A percentile compares a stretch with the other conserved stretches of the same genome.
These are phyloP conservation scores for Linnemannia hyalina DNA, from an alignment of 192 early-diverging fungal species.

Conservation along the genomic window DNA sequence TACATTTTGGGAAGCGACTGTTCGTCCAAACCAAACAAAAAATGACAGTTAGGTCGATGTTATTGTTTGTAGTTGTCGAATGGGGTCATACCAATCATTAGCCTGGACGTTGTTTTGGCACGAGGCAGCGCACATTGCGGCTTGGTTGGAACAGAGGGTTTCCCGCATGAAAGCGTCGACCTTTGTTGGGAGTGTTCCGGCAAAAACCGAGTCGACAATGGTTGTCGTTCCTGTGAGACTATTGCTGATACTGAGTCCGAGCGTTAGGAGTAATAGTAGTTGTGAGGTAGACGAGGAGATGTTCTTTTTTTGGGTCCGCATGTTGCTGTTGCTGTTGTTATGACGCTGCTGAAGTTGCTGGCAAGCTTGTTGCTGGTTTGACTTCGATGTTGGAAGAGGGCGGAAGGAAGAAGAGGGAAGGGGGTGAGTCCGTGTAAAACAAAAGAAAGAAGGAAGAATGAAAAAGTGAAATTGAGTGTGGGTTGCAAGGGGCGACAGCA, in stretches of 20 bases:
- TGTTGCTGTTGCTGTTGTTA: background rate
- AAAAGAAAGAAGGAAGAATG: too few species aligned
- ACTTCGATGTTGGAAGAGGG: background rate
- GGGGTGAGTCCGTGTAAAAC: background rate
- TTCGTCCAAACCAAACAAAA: too few species aligned
- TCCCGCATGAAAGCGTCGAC: constrained; percentile 21
- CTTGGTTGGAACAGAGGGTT: constrained; percentile 31
- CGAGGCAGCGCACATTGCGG: constrained; percentile 27
- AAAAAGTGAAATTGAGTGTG: background rate
- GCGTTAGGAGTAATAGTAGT: background rate
- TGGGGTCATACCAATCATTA: constrained; percentile 9
- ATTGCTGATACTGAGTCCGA: background rate
- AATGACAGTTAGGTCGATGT: too few species aligned
- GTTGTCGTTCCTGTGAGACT: background rate
- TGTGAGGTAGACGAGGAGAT: background rate
- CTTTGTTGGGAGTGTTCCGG: constrained; percentile 9
- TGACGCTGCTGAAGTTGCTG: too few species aligned
- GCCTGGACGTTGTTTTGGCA: constrained; percentile 17
- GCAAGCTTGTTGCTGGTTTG: too few species aligned
- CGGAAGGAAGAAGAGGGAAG: background rate
- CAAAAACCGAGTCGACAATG: background rate
- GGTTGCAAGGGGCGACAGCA: background rate
- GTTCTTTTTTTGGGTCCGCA: too few species aligned
- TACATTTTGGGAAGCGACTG: too few species aligned
- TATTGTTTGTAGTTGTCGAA: too few species aligned